phyloP scores from a whole-genome alignment of 192 early-diverging fungal species.

The Linnemannia exigua region DNA sequence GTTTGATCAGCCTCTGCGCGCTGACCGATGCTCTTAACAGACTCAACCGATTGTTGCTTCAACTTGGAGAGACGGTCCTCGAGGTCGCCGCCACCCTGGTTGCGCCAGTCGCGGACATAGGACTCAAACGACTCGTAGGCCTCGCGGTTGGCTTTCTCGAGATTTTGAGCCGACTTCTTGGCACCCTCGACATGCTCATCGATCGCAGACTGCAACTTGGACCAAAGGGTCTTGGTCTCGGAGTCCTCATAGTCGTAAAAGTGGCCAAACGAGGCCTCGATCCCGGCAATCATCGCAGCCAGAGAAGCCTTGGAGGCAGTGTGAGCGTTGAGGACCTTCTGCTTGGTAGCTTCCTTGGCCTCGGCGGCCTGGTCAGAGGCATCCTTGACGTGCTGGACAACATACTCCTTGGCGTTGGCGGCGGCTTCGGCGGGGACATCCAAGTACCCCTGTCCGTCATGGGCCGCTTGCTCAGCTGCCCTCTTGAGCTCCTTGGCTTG shows the following conservation, averaged over 20 bases:
- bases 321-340: slow-evolving; percentile 34
- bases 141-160: slow-evolving; percentile 45
- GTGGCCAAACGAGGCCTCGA: slow-evolving; percentile 32
- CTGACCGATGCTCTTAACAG: slow-evolving; percentile 37
- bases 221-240: slow-evolving; percentile 48
- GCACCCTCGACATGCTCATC: slow-evolving; percentile 41
- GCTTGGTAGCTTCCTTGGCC: slow-evolving; percentile 27
- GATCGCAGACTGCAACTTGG: slow-evolving; percentile 41
- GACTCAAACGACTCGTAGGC: slow-evolving; percentile 42
- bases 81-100: slow-evolving; percentile 18
- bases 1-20: slow-evolving; percentile 21
- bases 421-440: slow-evolving; percentile 13
- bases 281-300: slow-evolving; percentile 41
- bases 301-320: slow-evolving; percentile 34
- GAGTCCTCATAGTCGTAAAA: slow-evolving; percentile 45
- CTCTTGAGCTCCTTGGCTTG: slow-evolving; percentile 10
- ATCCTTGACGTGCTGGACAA: slow-evolving; percentile 13
- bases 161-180: slow-evolving; percentile 24
- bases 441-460: slow-evolving; percentile 10
- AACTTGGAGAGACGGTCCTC: slow-evolving; percentile 27
- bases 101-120: slow-evolving; percentile 41
- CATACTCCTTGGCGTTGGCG: slow-evolving; percentile 39
- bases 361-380: slow-evolving; percentile 16
- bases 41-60: slow-evolving; percentile 15
- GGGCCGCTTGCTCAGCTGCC: slow-evolving; percentile 15